Evolutionary conservation across 768 basidiomycete genomes (phyloP), one percentile per base, ranked within the genome.

Genomic region (Trametes gibbosa): DNA sequence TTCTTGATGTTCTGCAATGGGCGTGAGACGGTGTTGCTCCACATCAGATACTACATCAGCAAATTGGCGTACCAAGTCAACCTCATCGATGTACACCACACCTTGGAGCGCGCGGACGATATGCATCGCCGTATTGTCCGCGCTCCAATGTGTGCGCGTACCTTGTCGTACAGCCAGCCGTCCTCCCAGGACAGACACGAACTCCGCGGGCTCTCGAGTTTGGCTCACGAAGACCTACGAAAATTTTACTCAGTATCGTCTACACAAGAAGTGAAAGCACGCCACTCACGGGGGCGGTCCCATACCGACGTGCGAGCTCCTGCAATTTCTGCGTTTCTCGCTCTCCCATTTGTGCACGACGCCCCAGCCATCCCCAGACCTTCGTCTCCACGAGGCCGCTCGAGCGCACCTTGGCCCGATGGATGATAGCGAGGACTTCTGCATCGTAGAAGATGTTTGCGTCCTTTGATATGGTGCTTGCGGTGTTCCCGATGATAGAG

Each of bases 41-140:
- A 58, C 34, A 34, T 56, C 47, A 52, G 10, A 13, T 21, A 55
- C 40, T 12, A 21, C n/a, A 5, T 41, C 35, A 29, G 35, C 35
- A 35, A 41, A 12, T 49, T 0, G 73, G n/a, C 79, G 64, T 65
- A 91, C 91, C 58, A 90, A 70, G 62, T 92, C 86, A 41, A 84
- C 75, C 66, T 92, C 87, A 63, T 92, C 89, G 55, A 92, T 83
- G 58, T 81, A 75, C 27, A 87, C 71, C 13, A 81, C 72, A 2
- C 81, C 81, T 17, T 74, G 66, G 8, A 69, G 65, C 1, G 77
- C 79, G 54, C 90, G 81, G 34, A 92, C 78, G 48, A 85, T 74
- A 59, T 92, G 90, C 89, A 94, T 91, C 0, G 89, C 77, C 5
- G 89, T 91, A 63, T 93, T 92, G 49, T 92, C 90, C 1, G 81